Conservation (phyloP, 1,284 basidiomycete species). For the Pseudozyma pruni region DNA sequence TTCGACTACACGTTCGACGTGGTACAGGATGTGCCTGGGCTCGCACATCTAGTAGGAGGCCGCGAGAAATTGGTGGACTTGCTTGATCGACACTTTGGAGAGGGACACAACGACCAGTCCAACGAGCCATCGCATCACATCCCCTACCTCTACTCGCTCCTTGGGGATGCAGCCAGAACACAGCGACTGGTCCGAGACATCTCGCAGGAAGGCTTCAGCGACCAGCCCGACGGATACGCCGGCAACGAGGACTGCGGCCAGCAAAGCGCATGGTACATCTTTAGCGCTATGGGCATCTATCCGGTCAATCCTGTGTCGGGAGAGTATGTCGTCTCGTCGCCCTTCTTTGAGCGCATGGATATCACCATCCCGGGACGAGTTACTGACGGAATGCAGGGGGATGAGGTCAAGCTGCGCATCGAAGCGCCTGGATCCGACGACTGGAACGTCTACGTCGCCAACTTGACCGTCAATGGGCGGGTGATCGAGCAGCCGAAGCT, state of each 20-base stretch:
- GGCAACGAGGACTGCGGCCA: slow-evolving; percentile 91
- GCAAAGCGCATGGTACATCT: slow-evolving; percentile 88
- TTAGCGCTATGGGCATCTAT: slow-evolving; percentile 81
- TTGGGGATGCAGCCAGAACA: slow-evolving; percentile 76
- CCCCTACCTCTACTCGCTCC: slow-evolving; percentile 81
- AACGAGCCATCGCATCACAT: slow-evolving; percentile 86
- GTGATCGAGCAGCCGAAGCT: slow-evolving; percentile 22
- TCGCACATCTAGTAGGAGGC: slow-evolving; percentile 77
- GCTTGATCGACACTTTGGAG: slow-evolving; percentile 80
- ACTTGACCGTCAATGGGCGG: slow-evolving; percentile 25
- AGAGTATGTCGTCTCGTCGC: slow-evolving; percentile 77
- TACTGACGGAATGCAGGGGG: background rate
- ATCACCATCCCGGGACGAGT: slow-evolving; percentile 71
- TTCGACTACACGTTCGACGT: slow-evolving; percentile 49
- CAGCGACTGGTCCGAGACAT: slow-evolving; percentile 79
- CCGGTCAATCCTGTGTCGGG: slow-evolving; percentile 75
- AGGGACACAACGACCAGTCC: slow-evolving; percentile 83
- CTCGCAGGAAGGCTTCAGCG: slow-evolving; percentile 75
- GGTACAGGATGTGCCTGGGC: slow-evolving; percentile 73
- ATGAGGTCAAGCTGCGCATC: slow-evolving; percentile 15
- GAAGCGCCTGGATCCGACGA: slow-evolving; percentile 24
- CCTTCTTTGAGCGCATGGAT: slow-evolving; percentile 77
- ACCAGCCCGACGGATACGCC: slow-evolving; percentile 75
- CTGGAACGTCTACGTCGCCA: slow-evolving; percentile 24
- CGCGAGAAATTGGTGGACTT: slow-evolving; percentile 75